These are phyloP conservation scores for Ormosia semicastrata DNA, from an alignment of 306 rosid genomes.

Conservation along the genomic window DNA sequence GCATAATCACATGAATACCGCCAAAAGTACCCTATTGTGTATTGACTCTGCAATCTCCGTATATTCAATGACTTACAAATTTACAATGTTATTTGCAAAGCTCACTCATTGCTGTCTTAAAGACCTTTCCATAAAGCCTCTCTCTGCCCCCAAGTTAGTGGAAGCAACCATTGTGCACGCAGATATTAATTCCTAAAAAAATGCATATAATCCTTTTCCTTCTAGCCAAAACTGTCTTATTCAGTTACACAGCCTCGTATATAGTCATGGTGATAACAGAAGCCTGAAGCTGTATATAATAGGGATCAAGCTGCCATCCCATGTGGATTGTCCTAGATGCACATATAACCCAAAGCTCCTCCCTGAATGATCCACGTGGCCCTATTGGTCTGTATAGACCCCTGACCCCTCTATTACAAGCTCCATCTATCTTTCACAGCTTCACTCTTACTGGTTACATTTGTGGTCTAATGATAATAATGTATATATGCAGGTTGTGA, in stretches of 20 bases:
- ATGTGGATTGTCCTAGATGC: constrained; percentile 48
- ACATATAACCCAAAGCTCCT: background rate
- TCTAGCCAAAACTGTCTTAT: background rate
- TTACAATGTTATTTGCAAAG: background rate
- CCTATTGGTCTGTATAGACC: background rate
- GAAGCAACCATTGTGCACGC: background rate
- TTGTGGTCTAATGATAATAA: background rate
- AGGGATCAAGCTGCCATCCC: constrained; percentile 52
- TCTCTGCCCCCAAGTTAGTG: background rate
- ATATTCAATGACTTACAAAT: background rate
- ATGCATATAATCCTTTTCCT: background rate
- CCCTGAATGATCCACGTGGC: constrained; percentile 51
- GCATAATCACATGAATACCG: background rate
- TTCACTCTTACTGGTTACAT: constrained; percentile 29
- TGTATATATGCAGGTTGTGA: background rate
- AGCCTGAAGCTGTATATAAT: background rate
- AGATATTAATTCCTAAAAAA: background rate
- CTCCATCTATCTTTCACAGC: constrained; percentile 21
- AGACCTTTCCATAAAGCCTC: background rate
- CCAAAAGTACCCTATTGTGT: background rate
- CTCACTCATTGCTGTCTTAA: background rate
- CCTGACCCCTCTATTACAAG: background rate
- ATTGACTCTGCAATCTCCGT: background rate
- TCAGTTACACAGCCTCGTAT: background rate
- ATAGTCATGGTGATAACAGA: constrained; percentile 14